These are phyloP conservation scores for Limonium bicolor DNA, from an alignment of 148 eudicot genomes.

Conservation along the genomic window DNA sequence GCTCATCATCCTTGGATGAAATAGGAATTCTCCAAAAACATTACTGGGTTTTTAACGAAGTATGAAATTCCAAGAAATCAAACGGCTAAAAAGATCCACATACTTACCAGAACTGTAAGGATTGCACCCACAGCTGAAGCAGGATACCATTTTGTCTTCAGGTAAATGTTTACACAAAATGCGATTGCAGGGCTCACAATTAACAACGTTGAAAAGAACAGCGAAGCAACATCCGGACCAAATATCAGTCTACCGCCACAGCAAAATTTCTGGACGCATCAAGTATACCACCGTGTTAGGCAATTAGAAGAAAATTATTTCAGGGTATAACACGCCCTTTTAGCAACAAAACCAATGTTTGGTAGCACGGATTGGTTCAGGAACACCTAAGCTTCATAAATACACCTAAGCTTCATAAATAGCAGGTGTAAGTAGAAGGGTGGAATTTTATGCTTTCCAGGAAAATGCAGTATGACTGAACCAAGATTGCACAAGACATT, in stretches of 20 bases:
- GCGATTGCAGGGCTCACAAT: slow-evolving; percentile 60
- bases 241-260: slow-evolving; percentile 77
- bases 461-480: neutral
- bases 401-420: neutral
- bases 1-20: no score
- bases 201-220: slow-evolving; percentile 49
- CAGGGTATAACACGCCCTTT: neutral
- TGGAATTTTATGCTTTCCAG: neutral
- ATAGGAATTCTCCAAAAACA: no score
- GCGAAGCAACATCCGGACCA: slow-evolving; percentile 77
- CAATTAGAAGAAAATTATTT: neutral
- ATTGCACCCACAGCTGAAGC: slow-evolving; percentile 36
- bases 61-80: no score
- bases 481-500: neutral
- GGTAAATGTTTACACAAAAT: slow-evolving; percentile 44
- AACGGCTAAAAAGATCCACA: neutral
- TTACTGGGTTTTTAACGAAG: no score
- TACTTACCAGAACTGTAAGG: slow-evolving; percentile 62
- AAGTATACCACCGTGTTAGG: slow-evolving; percentile 7
- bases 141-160: slow-evolving; percentile 37
- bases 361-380: neutral
- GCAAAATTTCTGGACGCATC: slow-evolving; percentile 45
- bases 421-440: neutral
- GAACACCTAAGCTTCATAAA: neutral
- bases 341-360: neutral